Conservation (phyloP, 177 flowering plant genomes). For the Vitis hybrid region DNA sequence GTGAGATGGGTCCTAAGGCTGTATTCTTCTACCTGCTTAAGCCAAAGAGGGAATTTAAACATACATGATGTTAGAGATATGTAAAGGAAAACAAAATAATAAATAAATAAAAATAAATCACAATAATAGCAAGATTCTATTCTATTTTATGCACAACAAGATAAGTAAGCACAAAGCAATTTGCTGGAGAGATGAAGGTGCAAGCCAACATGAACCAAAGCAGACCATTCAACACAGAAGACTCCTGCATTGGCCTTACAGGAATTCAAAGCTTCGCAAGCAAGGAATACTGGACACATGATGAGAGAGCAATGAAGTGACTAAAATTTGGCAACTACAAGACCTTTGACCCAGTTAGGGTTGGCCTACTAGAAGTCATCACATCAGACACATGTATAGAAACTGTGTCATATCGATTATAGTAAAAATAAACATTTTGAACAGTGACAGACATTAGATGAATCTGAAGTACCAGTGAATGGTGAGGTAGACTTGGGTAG, state of each 20-base stretch:
- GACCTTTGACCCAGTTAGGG: not conserved
- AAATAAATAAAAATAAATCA: not conserved
- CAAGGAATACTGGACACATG: not conserved
- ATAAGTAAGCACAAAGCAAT: too few species aligned
- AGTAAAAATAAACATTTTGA: too few species aligned
- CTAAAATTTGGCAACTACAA: not conserved
- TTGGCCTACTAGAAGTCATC: not conserved
- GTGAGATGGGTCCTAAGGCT: slow-evolving; percentile 76
- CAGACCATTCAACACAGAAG: slow-evolving; percentile 2
- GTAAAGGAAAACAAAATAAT: not conserved
- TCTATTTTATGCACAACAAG: too few species aligned
- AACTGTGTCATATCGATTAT: too few species aligned
- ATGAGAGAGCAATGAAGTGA: not conserved
- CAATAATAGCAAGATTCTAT: too few species aligned
- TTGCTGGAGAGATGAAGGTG: too few species aligned
- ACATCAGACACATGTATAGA: not conserved
- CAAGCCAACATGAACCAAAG: too few species aligned
- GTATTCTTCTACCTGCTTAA: slow-evolving; percentile 67
- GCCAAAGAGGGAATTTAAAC: slow-evolving; percentile 3
- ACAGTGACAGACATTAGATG: too few species aligned
- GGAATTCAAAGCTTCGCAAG: not conserved
- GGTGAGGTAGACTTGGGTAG: too few species aligned
- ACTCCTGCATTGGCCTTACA: not conserved
- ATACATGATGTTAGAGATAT: not conserved
- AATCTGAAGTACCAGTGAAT: too few species aligned